A percentile compares a stretch with the other conserved stretches of the same genome.
Conservation (phyloP, 75 land plant genomes). For the Picea sitchensis region DNA sequence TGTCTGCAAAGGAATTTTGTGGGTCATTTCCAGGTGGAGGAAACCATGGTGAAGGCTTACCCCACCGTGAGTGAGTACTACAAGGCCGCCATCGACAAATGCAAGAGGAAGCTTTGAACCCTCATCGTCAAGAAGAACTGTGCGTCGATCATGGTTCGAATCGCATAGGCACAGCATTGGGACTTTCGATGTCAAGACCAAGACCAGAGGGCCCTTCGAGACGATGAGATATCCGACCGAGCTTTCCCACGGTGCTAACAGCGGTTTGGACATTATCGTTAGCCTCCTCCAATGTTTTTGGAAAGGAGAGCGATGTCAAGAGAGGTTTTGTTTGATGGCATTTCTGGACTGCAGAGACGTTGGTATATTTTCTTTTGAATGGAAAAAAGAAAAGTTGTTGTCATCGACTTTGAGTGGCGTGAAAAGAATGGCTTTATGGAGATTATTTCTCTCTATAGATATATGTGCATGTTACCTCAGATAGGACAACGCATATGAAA, state of each 20-base stretch:
- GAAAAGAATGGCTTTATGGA: too few species aligned
- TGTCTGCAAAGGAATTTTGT: too few species aligned
- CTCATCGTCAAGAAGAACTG: slow-evolving; percentile 85
- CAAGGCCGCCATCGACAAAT: slow-evolving; percentile 62
- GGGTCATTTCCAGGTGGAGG: background rate
- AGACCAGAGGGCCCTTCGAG: slow-evolving; percentile 96
- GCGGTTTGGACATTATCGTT: slow-evolving; percentile 82
- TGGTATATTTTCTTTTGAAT: too few species aligned
- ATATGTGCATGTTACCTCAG: too few species aligned
- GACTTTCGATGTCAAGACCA: slow-evolving; percentile 70
- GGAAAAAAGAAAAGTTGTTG: too few species aligned
- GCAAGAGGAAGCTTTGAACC: slow-evolving; percentile 72
- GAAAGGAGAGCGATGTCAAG: too few species aligned
- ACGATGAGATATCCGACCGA: slow-evolving; percentile 66
- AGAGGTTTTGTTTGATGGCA: too few species aligned
- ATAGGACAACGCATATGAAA: too few species aligned
- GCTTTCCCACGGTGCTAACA: slow-evolving; percentile 77
- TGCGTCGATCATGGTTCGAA: slow-evolving; percentile 81
- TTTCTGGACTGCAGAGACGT: too few species aligned
- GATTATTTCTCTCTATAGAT: too few species aligned
- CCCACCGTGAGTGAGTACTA: slow-evolving; percentile 77
- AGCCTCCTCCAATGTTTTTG: slow-evolving; percentile 20
- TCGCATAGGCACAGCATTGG: slow-evolving; percentile 98
- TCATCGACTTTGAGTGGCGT: too few species aligned
- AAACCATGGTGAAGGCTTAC: slow-evolving; percentile 8